Conservation (phyloP, 768 basidiomycete genomes). For the Boletus tomentosulus region DNA sequence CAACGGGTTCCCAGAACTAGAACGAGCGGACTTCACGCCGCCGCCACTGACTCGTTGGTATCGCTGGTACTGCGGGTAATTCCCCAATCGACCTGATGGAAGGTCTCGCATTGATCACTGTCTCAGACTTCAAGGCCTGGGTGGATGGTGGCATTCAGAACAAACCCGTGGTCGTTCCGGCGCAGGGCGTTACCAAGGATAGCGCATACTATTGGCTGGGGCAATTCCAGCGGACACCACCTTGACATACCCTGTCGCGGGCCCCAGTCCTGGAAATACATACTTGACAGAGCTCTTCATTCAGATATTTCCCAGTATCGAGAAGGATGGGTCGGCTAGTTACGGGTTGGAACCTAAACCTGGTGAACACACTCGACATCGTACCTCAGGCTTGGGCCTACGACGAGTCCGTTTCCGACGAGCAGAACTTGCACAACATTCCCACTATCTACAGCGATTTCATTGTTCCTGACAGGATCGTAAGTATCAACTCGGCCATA, state of each 20-base stretch:
- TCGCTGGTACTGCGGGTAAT: too few relatives aligned
- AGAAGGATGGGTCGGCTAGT: background rate
- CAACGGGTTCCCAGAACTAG: too few relatives aligned
- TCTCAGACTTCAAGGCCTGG: slow-evolving; percentile 4
- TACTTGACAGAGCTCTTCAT: background rate
- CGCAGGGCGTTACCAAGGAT: background rate
- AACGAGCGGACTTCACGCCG: too few relatives aligned
- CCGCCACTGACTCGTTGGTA: too few relatives aligned
- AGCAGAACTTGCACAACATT: too few relatives aligned
- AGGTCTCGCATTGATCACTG: background rate
- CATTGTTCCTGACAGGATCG: too few relatives aligned
- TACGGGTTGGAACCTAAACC: slow-evolving; percentile 19
- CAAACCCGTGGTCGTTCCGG: too few relatives aligned
- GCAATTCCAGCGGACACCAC: background rate
- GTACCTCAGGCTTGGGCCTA: slow-evolving; percentile 13
- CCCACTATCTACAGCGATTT: too few relatives aligned
- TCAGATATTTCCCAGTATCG: background rate
- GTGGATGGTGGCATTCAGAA: background rate
- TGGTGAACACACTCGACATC: slow-evolving; percentile 16
- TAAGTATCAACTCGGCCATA: too few relatives aligned
- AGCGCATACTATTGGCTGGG: background rate
- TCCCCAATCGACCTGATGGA: too few relatives aligned
- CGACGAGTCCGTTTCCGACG: too few relatives aligned
- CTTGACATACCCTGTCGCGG: slow-evolving; percentile 6
- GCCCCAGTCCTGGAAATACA: background rate